Base-by-base conservation (phyloP, 2,329 filamentous ascomycete genomes). In the Neofusicoccum parvum region DNA sequence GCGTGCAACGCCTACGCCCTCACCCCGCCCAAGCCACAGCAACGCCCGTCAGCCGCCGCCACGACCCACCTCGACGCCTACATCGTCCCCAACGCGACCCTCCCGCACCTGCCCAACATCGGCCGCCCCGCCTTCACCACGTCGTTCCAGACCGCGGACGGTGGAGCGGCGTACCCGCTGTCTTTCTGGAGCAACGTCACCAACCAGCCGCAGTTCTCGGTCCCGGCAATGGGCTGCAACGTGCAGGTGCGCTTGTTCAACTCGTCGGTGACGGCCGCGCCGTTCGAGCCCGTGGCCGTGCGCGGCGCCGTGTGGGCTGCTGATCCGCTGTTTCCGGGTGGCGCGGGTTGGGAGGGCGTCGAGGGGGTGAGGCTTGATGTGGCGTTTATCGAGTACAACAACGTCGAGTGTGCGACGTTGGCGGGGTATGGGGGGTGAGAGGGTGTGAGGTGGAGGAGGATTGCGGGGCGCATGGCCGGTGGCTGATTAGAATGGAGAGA, bases 191-290 rank as follows among this genome's bases (percentile, higher is more conserved):
- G 72, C 23, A 86, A 85, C 70, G 75, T 85, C 51, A 86, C 84
- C 3, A 87, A 87, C 70, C 85, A 87, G 71, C 83, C 84, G 1
- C 76, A 76, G 4, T 84, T 83, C 66, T 78, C 75, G 10, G 74
- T 80, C 58, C 51, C 51, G 5, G 75, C 74, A 10, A 71, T 73
- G 49, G 69, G 72, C 0, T 84, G 82, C 72, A 80, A 83, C 59
- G 77, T 80, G 39, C 80, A 81, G 72, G 74, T 79, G 12, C 73
- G 80, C 12, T 66, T 83, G 11, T 85, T 80, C 72, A 80, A 84
- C 67, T 83, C 82, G 0, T 74, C 76, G 1, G 71, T 83, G 2
- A 79, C 81, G 0, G 72, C 73, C 0, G 71, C 70, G 1, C 66
- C 68, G 41, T 74, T 77, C 34, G 58, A 66, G 0, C 77, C 80